Evolutionary conservation across 768 basidiomycete species (phyloP).

Genomic region (Tylopilus vinaceipallidus): DNA sequence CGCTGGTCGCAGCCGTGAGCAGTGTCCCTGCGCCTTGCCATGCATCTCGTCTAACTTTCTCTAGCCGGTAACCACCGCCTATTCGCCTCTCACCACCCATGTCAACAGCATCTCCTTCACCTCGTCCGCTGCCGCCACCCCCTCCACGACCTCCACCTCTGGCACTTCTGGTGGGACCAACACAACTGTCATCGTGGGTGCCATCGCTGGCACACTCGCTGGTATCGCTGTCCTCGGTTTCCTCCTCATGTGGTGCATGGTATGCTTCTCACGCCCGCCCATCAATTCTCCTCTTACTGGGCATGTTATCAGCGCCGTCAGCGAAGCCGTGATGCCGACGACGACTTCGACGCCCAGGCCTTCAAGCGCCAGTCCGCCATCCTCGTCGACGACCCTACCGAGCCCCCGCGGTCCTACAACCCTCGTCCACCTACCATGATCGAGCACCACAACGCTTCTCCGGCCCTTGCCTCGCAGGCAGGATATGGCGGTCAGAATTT

Average conservation of each 20-base stretch:
- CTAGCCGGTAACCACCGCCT: not conserved
- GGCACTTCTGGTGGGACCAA: conserved; percentile 36
- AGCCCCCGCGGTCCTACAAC: conserved; percentile 40
- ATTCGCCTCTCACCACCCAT: not conserved
- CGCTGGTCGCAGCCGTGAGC: conserved; percentile 19
- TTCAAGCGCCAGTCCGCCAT: conserved; percentile 68
- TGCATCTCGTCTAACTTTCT: not conserved
- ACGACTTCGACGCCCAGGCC: conserved; percentile 54
- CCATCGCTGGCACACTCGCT: conserved; percentile 45
- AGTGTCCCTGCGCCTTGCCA: not conserved
- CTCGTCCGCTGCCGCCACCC: conserved; percentile 2
- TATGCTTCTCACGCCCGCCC: conserved; percentile 24
- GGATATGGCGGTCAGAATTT: conserved; percentile 22
- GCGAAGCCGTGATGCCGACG: conserved; percentile 34
- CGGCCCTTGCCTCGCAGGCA: conserved; percentile 24
- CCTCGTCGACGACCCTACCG: conserved; percentile 53
- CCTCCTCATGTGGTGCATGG: conserved; percentile 46
- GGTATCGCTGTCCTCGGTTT: conserved; percentile 41
- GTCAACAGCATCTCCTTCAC: not conserved
- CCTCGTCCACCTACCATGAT: conserved; percentile 67
- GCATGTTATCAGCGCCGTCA: conserved; percentile 39
- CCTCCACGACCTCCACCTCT: conserved; percentile 29
- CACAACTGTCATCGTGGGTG: conserved; percentile 35
- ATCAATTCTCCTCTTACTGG: conserved; percentile 5
- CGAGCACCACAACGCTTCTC: conserved; percentile 42